Evolutionary conservation across 495 filamentous ascomycete genomes (phyloP), one percentile per base, ranked within the genome.

Genomic region (Sordaria brevicollis): DNA sequence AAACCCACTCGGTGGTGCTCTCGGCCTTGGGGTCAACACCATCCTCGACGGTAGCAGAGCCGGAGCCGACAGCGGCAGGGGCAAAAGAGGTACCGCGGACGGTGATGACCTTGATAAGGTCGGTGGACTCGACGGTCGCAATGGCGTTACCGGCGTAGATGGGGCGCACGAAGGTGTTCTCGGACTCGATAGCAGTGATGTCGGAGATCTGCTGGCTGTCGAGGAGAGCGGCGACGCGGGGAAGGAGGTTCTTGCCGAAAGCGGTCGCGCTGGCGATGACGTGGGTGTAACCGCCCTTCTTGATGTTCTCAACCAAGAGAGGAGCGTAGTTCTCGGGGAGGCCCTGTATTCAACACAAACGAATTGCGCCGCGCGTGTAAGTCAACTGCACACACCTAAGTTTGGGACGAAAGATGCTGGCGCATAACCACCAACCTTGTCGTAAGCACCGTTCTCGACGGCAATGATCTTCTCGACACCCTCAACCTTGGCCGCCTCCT

Each of bases 131-230:
- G 35, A 97, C 93, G n/a, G 96, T 99, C 15, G 96, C 88, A 74
- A 99, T 95, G 66, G 93, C 96, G 78, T 99, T 99, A 49, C 95
- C 95, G 67, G 95, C 95, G 76, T 99, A 99, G 76, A 99, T 97
- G 54, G 96, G 94, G 36, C 95, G 92, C 49, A 97, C 92, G 77
- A 98, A 99, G 25, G 93, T 98, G 79, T 96, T 93, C 77, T 97
- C 93, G 80, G 89, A 88, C 81, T 97, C 86, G 72, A 98, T 92
- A 2, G 81, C 85, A 3, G 88, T 97, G 70, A 98, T 91, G 78
- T 99, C 95, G 10, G 93, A 96, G 67, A 99, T 86, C 76, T 96
- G 93, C 80, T 97, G 94, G 33, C 89, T 88, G 76, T 99, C 95
- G 41, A 99, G 84, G 29, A 99, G 83, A 35, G 95, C 95, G n/a